These are phyloP conservation scores for Stachybotrys echinatus DNA, from an alignment of 2,329 filamentous ascomycete genomes.

Conservation along the genomic window DNA sequence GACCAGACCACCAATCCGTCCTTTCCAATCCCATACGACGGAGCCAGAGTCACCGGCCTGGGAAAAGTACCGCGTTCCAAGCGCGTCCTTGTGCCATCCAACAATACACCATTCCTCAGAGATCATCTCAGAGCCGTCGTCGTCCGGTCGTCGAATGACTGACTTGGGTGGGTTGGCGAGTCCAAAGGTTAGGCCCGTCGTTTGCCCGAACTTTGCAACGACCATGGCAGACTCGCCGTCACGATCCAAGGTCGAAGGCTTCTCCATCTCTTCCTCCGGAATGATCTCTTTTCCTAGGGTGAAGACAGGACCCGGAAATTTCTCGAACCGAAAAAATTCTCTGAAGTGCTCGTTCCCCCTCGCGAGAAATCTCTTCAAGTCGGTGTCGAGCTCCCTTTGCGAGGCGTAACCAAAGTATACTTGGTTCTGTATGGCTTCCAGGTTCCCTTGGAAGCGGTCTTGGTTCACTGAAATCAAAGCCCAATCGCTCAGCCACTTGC, in stretches of 20 bases:
- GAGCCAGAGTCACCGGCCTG: not conserved
- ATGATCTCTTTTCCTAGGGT: too few relatives aligned
- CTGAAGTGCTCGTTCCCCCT: too few relatives aligned
- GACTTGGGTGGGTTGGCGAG: not conserved
- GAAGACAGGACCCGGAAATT: too few relatives aligned
- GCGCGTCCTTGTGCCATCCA: not conserved
- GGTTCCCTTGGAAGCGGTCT: too few relatives aligned
- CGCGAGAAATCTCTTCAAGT: too few relatives aligned
- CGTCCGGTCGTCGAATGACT: not conserved
- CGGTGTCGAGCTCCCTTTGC: too few relatives aligned
- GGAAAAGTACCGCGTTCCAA: not conserved
- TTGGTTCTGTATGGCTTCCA: too few relatives aligned
- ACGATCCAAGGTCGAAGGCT: not conserved
- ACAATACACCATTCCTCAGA: not conserved
- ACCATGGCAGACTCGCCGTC: not conserved
- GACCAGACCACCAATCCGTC: not conserved
- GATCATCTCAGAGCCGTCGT: not conserved
- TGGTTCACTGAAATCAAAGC: not conserved
- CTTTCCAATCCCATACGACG: not conserved
- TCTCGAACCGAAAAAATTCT: too few relatives aligned
- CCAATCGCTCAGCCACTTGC: not conserved
- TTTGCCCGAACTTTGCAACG: not conserved
- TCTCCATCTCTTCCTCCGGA: not conserved
- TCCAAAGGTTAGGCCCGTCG: not conserved
- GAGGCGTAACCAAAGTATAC: too few relatives aligned